A percentile compares a stretch with the other conserved stretches of the same genome.
phyloP scores from a whole-genome alignment of 495 filamentous ascomycete species.

The Penicillium lagena region DNA sequence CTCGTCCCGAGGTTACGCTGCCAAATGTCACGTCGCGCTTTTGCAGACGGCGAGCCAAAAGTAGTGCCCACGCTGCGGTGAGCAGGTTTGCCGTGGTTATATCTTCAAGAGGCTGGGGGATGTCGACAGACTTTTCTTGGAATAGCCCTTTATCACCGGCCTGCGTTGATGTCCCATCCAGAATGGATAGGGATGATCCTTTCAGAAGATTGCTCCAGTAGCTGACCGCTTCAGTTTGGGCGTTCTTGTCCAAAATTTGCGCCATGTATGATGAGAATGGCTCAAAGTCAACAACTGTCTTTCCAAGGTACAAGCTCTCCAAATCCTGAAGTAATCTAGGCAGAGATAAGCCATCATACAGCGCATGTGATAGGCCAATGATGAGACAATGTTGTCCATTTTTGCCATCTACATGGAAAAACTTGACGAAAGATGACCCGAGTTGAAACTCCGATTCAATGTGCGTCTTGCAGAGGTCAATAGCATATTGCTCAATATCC shows the following conservation, averaged over 20 bases:
- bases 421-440: constrained; percentile 50
- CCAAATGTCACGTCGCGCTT: constrained; percentile 54
- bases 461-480: constrained; percentile 29
- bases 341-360: constrained; percentile 63
- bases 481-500: constrained; percentile 35
- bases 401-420: constrained; percentile 39
- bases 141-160: constrained; percentile 32
- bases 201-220: constrained; percentile 50
- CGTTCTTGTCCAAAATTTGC: constrained; percentile 4
- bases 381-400: constrained; percentile 39
- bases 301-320: constrained; percentile 34
- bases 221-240: constrained; percentile 13
- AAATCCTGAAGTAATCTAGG: constrained; percentile 48
- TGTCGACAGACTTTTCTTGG: constrained; percentile 31
- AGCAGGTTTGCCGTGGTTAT: constrained; percentile 53
- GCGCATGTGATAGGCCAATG: constrained; percentile 59
- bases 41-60: constrained; percentile 44
- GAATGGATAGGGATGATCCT: constrained; percentile 42
- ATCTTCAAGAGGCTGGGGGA: constrained; percentile 33
- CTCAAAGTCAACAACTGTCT: constrained; percentile 17
- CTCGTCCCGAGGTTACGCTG: constrained; percentile 46
- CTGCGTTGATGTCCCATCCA: constrained; percentile 25
- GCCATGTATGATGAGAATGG: constrained; percentile 51
- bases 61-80: constrained; percentile 56
- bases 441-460: constrained; percentile 39